Percentiles rank a stretch among this genome's conserved stretches.
These are phyloP conservation scores for Trichoderma parareesei DNA, from an alignment of 495 filamentous ascomycete species.

Conservation along the genomic window DNA sequence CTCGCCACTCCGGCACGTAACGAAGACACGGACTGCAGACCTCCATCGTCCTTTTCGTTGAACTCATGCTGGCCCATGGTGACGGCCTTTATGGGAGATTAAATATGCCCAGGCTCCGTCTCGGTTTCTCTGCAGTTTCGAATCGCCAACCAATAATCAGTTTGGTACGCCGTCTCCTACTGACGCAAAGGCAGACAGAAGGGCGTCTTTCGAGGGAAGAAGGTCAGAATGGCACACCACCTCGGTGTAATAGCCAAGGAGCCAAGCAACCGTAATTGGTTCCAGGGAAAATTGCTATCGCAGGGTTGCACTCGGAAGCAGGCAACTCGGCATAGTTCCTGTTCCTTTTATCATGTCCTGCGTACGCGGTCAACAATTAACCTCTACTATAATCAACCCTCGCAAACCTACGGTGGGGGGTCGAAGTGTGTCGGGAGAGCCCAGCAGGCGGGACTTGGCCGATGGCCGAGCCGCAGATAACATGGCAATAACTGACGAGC, in stretches of 20 bases:
- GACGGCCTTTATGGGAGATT: not conserved
- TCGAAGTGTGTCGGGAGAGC: not conserved
- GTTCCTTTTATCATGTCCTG: not conserved
- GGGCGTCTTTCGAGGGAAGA: not conserved
- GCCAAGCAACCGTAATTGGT: not conserved
- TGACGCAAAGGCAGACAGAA: not conserved
- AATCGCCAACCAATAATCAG: too few relatives aligned
- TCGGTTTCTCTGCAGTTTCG: not conserved
- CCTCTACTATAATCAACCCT: not conserved
- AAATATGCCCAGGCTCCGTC: not conserved
- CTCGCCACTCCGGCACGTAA: not conserved
- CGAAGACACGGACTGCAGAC: not conserved
- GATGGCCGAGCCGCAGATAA: not conserved
- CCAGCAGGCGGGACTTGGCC: not conserved
- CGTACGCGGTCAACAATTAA: not conserved
- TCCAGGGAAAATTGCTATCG: not conserved
- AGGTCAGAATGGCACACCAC: not conserved
- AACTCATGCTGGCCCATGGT: not conserved
- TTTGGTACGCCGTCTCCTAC: too few relatives aligned
- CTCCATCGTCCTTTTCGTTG: not conserved
- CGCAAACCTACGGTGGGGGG: not conserved
- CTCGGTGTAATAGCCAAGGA: not conserved
- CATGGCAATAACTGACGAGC: not conserved
- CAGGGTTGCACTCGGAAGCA: slow-evolving; percentile 3
- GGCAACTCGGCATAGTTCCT: not conserved